A percentile compares a stretch with the other conserved stretches of the same genome.
phyloP scores from a whole-genome alignment of 23 red algal species.

The Gracilaria domingensis region DNA sequence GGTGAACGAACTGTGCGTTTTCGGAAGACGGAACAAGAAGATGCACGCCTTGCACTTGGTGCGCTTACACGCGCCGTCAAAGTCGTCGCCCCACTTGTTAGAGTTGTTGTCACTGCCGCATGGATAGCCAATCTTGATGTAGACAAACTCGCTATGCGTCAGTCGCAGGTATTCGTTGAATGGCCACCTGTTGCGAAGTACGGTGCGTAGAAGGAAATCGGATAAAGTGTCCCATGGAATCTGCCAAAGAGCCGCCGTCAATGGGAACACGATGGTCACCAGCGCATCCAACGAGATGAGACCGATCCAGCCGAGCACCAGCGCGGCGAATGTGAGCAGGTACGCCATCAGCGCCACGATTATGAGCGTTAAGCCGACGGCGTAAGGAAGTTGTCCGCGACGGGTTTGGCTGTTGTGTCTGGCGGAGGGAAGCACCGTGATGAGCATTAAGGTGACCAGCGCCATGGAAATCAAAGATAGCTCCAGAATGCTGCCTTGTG shows the following conservation, averaged over 20 bases:
- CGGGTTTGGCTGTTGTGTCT: background rate
- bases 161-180: slow-evolving; percentile 1
- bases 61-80: background rate
- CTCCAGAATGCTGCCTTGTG: background rate
- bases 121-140: background rate
- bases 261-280: slow-evolving; percentile 23
- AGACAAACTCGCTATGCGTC: background rate
- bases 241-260: background rate
- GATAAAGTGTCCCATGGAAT: background rate
- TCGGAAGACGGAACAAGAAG: background rate
- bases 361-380: background rate
- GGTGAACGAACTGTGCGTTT: background rate
- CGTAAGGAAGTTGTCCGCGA: background rate
- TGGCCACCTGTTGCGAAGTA: background rate
- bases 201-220: background rate
- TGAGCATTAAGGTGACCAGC: background rate
- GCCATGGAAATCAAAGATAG: background rate
- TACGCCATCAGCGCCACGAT: background rate
- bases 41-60: background rate
- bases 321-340: background rate
- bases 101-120: background rate
- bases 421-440: background rate
- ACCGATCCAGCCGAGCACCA: slow-evolving; percentile 1
- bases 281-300: slow-evolving; percentile 32
- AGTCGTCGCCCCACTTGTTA: background rate